Evolutionary conservation across 2,329 filamentous ascomycete species (phyloP).

Genomic region (Arthrobotrys sphaeroides): DNA sequence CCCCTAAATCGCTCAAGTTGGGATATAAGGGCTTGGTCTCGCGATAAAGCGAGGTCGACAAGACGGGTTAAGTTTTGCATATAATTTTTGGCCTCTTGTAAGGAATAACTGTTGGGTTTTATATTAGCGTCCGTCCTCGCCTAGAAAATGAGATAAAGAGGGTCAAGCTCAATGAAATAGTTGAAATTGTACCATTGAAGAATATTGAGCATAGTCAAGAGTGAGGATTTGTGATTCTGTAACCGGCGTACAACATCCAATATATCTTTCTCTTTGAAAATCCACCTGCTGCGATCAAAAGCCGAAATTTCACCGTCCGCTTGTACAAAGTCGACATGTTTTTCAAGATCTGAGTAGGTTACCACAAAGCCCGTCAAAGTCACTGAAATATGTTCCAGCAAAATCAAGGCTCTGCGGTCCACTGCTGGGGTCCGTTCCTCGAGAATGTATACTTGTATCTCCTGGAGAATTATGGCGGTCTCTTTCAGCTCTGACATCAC

Average conservation of each 20-base stretch:
- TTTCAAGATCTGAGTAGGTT: constrained; percentile 22
- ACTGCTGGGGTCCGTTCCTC: not conserved
- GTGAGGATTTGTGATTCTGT: constrained; percentile 27
- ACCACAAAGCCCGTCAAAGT: constrained; percentile 22
- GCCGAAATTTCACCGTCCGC: not conserved
- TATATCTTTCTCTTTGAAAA: constrained; percentile 20
- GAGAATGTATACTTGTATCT: constrained; percentile 1
- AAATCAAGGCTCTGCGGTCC: not conserved
- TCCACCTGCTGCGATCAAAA: constrained; percentile 21
- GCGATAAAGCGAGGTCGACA: not conserved
- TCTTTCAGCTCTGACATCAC: constrained; percentile 14
- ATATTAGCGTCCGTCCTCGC: not conserved
- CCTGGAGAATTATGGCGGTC: constrained; percentile 6
- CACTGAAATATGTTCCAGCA: constrained; percentile 17
- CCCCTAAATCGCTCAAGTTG: not conserved
- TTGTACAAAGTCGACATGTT: constrained; percentile 3
- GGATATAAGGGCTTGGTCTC: not conserved
- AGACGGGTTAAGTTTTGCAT: not conserved
- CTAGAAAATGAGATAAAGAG: no score
- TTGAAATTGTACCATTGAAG: constrained; percentile 27
- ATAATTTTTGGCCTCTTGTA: constrained; percentile 15
- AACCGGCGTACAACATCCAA: constrained; percentile 9
- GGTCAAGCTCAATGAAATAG: not conserved
- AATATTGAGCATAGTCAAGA: constrained; percentile 25
- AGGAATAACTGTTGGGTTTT: not conserved